Conservation (phyloP, 768 basidiomycete species). For the Amanita rimosa region DNA sequence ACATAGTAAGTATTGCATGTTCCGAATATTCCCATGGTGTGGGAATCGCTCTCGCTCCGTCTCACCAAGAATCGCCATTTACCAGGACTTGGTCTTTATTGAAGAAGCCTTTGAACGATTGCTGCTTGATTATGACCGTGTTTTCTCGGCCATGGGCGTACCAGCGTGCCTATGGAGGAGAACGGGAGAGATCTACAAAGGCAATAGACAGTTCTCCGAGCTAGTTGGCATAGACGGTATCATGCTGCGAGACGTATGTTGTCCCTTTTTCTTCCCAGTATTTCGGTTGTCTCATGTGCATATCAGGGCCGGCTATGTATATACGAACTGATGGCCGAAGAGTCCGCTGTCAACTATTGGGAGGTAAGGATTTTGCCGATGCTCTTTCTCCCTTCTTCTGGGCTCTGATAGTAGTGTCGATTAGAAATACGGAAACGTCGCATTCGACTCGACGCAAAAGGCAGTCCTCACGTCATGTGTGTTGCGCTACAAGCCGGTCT, state of each 20-base stretch:
- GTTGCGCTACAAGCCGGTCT: conserved; percentile 62
- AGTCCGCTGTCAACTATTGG: conserved; percentile 95
- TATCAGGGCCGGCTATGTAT: conserved; percentile 81
- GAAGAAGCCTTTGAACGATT: conserved; percentile 96
- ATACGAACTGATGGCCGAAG: conserved; percentile 97
- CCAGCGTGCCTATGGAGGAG: conserved; percentile 95
- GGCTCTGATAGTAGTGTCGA: neutral
- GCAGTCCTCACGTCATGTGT: conserved; percentile 90
- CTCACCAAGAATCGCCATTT: conserved; percentile 1
- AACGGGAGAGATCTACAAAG: conserved; percentile 98
- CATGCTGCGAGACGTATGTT: conserved; percentile 73
- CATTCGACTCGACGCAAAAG: conserved; percentile 86
- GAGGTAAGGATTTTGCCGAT: conserved; percentile 41
- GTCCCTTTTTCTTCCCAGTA: neutral
- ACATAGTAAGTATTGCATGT: conserved; percentile 41
- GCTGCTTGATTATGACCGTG: conserved; percentile 90
- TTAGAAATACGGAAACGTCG: conserved; percentile 91
- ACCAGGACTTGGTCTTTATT: conserved; percentile 87
- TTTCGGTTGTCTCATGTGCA: neutral
- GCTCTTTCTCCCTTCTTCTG: neutral
- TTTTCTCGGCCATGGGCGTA: conserved; percentile 91
- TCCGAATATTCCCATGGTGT: neutral
- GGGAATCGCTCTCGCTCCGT: neutral
- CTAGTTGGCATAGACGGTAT: conserved; percentile 80
- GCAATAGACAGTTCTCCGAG: conserved; percentile 91